Evolutionary conservation across 768 basidiomycete genomes (phyloP).

Genomic region (Rhodotorula paludigena): DNA sequence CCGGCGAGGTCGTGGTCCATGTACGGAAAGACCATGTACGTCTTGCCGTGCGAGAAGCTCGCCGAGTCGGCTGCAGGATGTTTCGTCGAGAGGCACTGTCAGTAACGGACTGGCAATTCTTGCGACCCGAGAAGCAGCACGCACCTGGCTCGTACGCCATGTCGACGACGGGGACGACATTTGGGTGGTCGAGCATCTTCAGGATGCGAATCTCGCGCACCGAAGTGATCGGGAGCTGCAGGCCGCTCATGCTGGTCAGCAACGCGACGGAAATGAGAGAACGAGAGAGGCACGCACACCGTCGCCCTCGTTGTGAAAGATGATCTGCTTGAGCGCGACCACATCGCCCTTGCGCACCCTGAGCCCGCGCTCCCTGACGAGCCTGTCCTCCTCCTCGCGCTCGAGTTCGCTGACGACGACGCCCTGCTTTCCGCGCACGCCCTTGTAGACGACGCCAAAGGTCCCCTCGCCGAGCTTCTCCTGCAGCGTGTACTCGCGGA

Average conservation of each 20-base stretch:
- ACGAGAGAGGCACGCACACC: slow-evolving; percentile 56
- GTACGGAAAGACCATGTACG: slow-evolving; percentile 99
- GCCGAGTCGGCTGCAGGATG: slow-evolving; percentile 29
- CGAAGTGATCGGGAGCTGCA: slow-evolving; percentile 74
- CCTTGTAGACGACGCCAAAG: slow-evolving; percentile 67
- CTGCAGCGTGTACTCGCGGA: slow-evolving; percentile 71
- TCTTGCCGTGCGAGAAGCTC: slow-evolving; percentile 57
- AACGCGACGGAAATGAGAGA: not conserved
- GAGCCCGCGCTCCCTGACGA: slow-evolving; percentile 1
- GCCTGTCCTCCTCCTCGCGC: slow-evolving; percentile 5
- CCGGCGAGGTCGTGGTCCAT: slow-evolving; percentile 99
- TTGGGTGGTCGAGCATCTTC: slow-evolving; percentile 78
- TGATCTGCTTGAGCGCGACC: slow-evolving; percentile 87
- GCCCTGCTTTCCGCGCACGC: not conserved
- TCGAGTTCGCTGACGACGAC: not conserved
- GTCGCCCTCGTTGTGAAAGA: slow-evolving; percentile 95
- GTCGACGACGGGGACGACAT: slow-evolving; percentile 79
- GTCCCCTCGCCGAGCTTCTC: slow-evolving; percentile 94
- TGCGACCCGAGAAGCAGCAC: too few relatives aligned
- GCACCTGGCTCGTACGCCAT: slow-evolving; percentile 68
- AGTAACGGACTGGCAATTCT: too few relatives aligned
- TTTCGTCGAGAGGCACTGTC: not conserved
- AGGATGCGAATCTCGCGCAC: slow-evolving; percentile 94
- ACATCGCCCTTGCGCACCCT: slow-evolving; percentile 48
- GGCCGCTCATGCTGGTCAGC: not conserved